Percentiles rank a stretch among this genome's conserved stretches.
These are phyloP conservation scores for Waltergamsia citrina DNA, from an alignment of 2,329 filamentous ascomycete species.

Conservation along the genomic window DNA sequence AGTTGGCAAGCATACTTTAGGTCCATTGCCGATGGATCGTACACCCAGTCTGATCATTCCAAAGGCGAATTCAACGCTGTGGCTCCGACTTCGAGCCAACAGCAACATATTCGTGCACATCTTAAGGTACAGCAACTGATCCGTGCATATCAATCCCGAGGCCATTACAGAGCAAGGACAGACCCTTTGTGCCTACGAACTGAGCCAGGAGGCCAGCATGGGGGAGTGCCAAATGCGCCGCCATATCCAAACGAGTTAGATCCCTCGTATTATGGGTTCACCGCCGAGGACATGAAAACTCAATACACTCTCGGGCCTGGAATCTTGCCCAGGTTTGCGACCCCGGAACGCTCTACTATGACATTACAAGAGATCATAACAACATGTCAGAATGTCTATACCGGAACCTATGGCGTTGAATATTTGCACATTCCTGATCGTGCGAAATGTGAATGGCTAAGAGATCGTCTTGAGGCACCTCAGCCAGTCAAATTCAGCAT, in stretches of 20 bases:
- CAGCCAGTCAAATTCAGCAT: conserved; percentile 94
- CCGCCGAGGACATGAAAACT: conserved; percentile 83
- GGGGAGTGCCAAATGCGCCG: conserved; percentile 6
- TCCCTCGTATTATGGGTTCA: conserved; percentile 89
- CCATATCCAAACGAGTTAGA: conserved; percentile 75
- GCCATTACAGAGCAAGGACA: conserved; percentile 96
- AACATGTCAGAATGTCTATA: conserved; percentile 91
- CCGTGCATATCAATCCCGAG: conserved; percentile 93
- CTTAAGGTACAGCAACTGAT: conserved; percentile 96
- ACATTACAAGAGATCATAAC: conserved; percentile 87
- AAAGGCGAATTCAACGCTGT: no score
- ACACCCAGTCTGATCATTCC: no score
- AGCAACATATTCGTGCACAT: conserved; percentile 36
- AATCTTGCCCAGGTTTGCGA: conserved; percentile 89
- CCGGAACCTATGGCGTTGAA: conserved; percentile 92
- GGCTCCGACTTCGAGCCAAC: neutral
- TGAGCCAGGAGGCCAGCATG: no score
- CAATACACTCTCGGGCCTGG: conserved; percentile 90
- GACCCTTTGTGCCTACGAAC: conserved; percentile 93
- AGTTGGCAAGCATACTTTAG: neutral
- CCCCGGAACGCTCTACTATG: conserved; percentile 86
- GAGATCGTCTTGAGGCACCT: conserved; percentile 88
- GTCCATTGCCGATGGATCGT: neutral
- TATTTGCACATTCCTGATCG: conserved; percentile 98
- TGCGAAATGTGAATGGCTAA: conserved; percentile 96